Evolutionary conservation across 345 rosid genomes (phyloP).

Genomic region (Eucalyptus caleyi): DNA sequence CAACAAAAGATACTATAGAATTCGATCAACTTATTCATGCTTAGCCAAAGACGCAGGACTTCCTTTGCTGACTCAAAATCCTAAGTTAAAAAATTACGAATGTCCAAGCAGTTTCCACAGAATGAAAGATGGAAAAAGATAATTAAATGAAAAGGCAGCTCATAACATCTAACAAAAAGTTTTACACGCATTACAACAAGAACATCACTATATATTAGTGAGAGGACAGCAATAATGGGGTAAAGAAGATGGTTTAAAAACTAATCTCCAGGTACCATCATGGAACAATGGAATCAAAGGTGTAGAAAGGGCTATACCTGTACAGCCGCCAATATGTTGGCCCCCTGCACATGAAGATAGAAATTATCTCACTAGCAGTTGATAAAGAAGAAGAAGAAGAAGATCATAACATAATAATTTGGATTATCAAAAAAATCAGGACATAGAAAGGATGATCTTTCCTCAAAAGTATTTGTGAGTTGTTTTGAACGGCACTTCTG

Average conservation of each 20-base stretch:
- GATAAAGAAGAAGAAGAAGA: not conserved
- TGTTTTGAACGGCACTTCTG: not conserved
- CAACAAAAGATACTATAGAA: not conserved
- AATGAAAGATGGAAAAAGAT: not conserved
- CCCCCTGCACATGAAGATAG: slow-evolving; percentile 52
- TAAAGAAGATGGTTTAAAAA: not conserved
- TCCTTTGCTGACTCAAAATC: not conserved
- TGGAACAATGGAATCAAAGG: not conserved
- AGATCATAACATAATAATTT: not conserved
- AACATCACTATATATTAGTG: not conserved
- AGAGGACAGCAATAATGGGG: not conserved
- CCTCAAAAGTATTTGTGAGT: not conserved
- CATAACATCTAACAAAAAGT: not conserved
- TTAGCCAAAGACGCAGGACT: not conserved
- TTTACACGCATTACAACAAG: not conserved
- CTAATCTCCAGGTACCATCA: not conserved
- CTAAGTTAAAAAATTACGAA: not conserved
- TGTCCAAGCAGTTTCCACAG: not conserved
- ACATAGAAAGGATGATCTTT: not conserved
- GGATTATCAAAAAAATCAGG: not conserved
- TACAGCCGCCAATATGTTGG: slow-evolving; percentile 87
- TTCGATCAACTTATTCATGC: not conserved
- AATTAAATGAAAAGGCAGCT: not conserved
- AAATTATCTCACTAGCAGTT: not conserved
- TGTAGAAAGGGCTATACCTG: slow-evolving; percentile 38